These are phyloP conservation scores for Acorus gramineus DNA, from an alignment of 106 monocot species.

Conservation along the genomic window DNA sequence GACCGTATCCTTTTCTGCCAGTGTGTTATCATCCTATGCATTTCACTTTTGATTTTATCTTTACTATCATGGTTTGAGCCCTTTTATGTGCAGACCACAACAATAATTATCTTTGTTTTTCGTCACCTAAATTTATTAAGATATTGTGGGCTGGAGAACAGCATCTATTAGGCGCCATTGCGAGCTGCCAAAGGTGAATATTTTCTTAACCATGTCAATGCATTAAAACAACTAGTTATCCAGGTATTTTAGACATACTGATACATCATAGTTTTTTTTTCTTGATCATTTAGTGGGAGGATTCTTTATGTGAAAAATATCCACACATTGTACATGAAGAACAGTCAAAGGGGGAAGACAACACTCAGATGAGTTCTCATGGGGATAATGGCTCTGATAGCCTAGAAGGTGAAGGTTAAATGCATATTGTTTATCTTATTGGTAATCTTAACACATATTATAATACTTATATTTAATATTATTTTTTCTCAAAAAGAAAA, in stretches of 20 bases:
- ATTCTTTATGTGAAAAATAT: constrained; percentile 48
- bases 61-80: not conserved
- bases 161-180: constrained; percentile 89
- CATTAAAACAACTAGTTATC: not conserved
- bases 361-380: constrained; percentile 6
- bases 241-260: not conserved
- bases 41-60: not conserved
- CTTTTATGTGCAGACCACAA: too few relatives aligned
- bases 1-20: constrained; percentile 73
- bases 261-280: not conserved
- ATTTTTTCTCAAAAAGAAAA: too few relatives aligned
- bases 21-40: not conserved
- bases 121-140: constrained; percentile 34
- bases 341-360: constrained; percentile 27
- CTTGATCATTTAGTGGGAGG: constrained; percentile 40
- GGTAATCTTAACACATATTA: too few relatives aligned
- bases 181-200: constrained; percentile 71
- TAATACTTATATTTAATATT: too few relatives aligned
- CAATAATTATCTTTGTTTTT: constrained; percentile 13
- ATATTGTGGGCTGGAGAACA: constrained; percentile 99
- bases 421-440: too few relatives aligned
- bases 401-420: constrained; percentile 55
- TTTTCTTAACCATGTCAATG: not conserved
- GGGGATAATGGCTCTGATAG: constrained; percentile 22
- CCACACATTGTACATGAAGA: constrained; percentile 86